Conservation (phyloP, 164 flowering plant genomes). For the Magnolia sinica region DNA sequence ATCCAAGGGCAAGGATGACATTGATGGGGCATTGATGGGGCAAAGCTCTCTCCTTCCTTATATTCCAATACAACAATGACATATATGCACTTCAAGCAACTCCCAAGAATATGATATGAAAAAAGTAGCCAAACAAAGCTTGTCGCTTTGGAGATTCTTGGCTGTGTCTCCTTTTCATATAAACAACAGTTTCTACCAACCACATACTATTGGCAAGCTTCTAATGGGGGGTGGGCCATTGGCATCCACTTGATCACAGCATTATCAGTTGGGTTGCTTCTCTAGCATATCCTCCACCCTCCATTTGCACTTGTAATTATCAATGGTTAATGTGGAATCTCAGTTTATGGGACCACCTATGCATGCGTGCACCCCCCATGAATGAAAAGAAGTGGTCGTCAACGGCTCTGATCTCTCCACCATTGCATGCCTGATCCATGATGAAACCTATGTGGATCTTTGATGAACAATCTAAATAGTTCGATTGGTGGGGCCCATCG, state of each 20-base stretch:
- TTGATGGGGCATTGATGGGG: not conserved
- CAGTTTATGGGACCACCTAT: not conserved
- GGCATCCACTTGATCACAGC: constrained; percentile 8
- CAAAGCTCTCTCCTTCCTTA: not conserved
- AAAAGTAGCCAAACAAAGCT: constrained; percentile 10
- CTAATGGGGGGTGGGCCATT: not conserved
- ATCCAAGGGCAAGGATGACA: constrained; percentile 3
- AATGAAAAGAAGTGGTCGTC: not conserved
- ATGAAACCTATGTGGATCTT: too few relatives aligned
- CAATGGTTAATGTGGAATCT: not conserved
- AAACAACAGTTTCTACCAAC: not conserved
- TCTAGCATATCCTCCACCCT: not conserved
- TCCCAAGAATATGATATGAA: not conserved
- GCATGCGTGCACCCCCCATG: not conserved
- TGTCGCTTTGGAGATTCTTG: constrained; percentile 9
- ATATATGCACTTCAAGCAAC: not conserved
- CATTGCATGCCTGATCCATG: too few relatives aligned
- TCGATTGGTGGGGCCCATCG: too few relatives aligned
- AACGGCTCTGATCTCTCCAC: too few relatives aligned
- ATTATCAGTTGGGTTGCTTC: not conserved
- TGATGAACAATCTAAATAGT: too few relatives aligned
- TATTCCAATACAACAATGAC: constrained; percentile 9
- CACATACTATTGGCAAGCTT: not conserved
- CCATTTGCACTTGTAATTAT: constrained; percentile 6
- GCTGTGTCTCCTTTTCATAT: not conserved